Evolutionary conservation across 176 grass and related monocot species (phyloP), one percentile per base, ranked within the genome.

Genomic region (Juncus effusus): DNA sequence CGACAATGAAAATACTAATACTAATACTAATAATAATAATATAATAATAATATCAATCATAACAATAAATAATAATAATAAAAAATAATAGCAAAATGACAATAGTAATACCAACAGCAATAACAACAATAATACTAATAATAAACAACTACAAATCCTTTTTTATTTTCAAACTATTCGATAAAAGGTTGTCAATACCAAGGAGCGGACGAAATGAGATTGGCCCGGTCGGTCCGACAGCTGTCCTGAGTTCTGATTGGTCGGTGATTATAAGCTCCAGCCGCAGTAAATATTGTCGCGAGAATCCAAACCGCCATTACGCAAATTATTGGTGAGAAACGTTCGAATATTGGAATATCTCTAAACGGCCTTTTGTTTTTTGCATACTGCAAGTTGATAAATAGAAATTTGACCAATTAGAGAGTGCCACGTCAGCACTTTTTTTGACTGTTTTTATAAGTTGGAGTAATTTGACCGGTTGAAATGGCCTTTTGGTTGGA

Each of bases 131-230:
- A 28, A 28, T 28, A 28, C 0, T 28, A 28, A 40, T 38, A 63
- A 12, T 63, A 61, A 61, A 38, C 7, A 50, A 70, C n/a, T n/a
- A 39, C 10, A 37, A 13, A 2, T 39, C n/a, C 11, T 49, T 7
- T 2, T 3, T 54, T 57, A 16, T 53, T 16, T 62, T 38, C 19
- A 28, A 28, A 28, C 19, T 28, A 75, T 38, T 13, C 36, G 36
- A 62, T 13, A 15, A 37, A 54, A 69, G 51, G 8, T 28, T 13
- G 36, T 7, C 40, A 81, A n/a, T 62, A 84, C 82, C 82, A 84
- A 52, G 82, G 76, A 74, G 82, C 82, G 51, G 82, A 79, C 59
- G 82, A 84, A 70, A 84, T 76, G 44, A 84, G 76, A 55, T 84
- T 84, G 39, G 82, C 82, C 63, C 57, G 54, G 65, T 84, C 82